Base-by-base conservation (phyloP, 208 protist genomes). In the Trypanosoma congolense region DNA sequence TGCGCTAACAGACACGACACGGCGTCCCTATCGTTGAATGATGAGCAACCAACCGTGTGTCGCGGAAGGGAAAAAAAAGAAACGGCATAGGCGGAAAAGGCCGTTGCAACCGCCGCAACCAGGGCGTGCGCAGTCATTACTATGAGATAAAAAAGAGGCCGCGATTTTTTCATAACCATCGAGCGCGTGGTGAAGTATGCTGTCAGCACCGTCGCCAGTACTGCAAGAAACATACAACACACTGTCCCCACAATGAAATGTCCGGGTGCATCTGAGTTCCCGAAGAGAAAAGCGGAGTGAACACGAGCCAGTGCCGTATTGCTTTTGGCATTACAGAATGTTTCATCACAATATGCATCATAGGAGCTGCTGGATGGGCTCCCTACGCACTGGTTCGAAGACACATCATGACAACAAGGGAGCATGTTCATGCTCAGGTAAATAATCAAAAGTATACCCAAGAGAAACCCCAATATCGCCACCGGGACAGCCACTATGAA, bases 101-200 rank as follows among this genome's bases (percentile, higher is more conserved):
- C 76, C 50, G 57, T 73, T 24, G 66, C 58, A 16, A 70, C 51
- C 9, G 64, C 55, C 22, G 49, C n/a, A 22, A 88, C 35, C 22
- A 77, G 19, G 4, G 80, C 44, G 28, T 92, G 78, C 19, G 60
- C 31, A 5, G 33, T 44, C 35, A 73, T 75, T 35, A 85, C 38
- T 9, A 88, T 21, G 29, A 75, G 72, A 21, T 77, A 65, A 69
- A 86, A 88, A 16, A 61, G 52, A 9, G 72, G 73, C 1, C 60
- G 63, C 4, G 57, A 46, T 25, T 73, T 75, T 28, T 65, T 60
- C 18, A 66, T 49, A 35, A 72, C 77, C 1, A 87, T 42, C 21
- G 73, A 70, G 2, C 85, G 80, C 1, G 64, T 73, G 10, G 73
- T 67, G 45, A 89, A 87, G 57, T 77, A 89, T 45, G 68, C 61